A percentile compares a stretch with the other conserved stretches of the same genome.
phyloP scores from a whole-genome alignment of 2,329 filamentous ascomycete species.

The Botrytis sinoallii region DNA sequence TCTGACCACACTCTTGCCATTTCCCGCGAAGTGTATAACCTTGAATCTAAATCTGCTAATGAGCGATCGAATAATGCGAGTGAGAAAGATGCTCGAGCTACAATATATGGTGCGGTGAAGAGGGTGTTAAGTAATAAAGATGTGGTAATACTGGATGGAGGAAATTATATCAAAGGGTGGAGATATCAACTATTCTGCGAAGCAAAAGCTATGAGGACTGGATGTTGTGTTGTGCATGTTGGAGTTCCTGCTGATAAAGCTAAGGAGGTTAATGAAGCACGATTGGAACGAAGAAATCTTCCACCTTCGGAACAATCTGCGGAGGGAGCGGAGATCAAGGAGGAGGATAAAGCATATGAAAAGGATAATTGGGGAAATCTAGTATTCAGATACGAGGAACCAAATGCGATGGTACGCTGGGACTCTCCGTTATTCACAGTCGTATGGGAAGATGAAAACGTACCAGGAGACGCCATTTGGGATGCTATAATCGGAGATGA shows the following conservation, averaged over 20 bases:
- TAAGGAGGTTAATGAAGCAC: constrained; percentile 56
- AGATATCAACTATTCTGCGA: constrained; percentile 84
- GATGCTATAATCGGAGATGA: constrained; percentile 60
- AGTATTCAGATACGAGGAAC: constrained; percentile 76
- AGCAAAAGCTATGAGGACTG: constrained; percentile 73
- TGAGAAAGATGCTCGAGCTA: constrained; percentile 79
- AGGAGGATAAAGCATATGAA: constrained; percentile 37
- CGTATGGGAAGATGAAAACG: constrained; percentile 68
- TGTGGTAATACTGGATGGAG: constrained; percentile 74
- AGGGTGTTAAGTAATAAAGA: constrained; percentile 67
- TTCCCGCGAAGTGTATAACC: constrained; percentile 67
- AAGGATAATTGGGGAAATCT: constrained; percentile 37
- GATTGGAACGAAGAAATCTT: constrained; percentile 44
- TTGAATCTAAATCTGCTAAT: constrained; percentile 55
- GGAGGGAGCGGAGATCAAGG: constrained; percentile 31
- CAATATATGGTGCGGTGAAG: constrained; percentile 75
- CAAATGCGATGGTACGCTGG: constrained; percentile 81
- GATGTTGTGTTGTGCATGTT: constrained; percentile 70
- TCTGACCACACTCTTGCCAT: constrained; percentile 71
- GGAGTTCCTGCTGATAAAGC: constrained; percentile 55
- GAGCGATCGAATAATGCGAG: constrained; percentile 68
- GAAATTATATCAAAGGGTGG: constrained; percentile 90
- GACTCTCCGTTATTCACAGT: constrained; percentile 80
- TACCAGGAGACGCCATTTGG: constrained; percentile 70
- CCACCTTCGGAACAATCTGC: neutral